Evolutionary conservation across 805 yeast genomes (phyloP), one percentile per base, ranked within the genome.

Genomic region (Wickerhamomyces rabaulensis): DNA sequence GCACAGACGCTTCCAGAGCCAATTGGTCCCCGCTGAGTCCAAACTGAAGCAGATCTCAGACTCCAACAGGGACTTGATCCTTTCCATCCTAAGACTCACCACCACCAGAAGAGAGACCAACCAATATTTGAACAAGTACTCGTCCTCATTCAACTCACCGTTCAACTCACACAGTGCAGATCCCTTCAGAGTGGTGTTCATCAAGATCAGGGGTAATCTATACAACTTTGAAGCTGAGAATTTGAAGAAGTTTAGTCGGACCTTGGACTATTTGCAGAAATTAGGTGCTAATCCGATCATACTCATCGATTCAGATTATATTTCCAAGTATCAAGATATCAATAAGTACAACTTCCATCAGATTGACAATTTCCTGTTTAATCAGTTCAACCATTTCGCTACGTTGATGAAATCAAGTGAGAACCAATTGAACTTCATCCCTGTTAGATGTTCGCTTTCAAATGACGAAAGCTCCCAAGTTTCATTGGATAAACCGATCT

Each of bases 31-130:
- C 5, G n/a, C 36, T 25, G 39, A 36, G 12, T 20, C 25, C 9
- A 20, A 36, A 20, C 21, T 45, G 25, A 51, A 50, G 60, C 58
- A 37, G 49, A 62, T 49, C 37, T 56, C 49, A 9, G 67, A 71
- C 40, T 76, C 78, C 17, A 81, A 80, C 53, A 73, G 80, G 53
- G 87, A 87, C 45, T 68, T 92, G 43, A 83, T 92, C n/a, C 68
- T 89, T 16, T 82, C 97, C 2, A 90, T 92, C 21, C 71, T 92
- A 48, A 84, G 84, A 57, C 83, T 96, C 2, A 87, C 97, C 4
- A 95, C 97, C 6, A 92, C 98, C 1, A 91, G 89, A 62, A 73
- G 99, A 50, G 98, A 92, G 60, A 96, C 96, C 6, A 76, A 79
- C 52, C 85, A 84, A 52, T 92, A 91, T 60, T 67, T 92, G 41